Base-by-base conservation (phyloP, 805 yeast species). In the Candida glaebosa region DNA sequence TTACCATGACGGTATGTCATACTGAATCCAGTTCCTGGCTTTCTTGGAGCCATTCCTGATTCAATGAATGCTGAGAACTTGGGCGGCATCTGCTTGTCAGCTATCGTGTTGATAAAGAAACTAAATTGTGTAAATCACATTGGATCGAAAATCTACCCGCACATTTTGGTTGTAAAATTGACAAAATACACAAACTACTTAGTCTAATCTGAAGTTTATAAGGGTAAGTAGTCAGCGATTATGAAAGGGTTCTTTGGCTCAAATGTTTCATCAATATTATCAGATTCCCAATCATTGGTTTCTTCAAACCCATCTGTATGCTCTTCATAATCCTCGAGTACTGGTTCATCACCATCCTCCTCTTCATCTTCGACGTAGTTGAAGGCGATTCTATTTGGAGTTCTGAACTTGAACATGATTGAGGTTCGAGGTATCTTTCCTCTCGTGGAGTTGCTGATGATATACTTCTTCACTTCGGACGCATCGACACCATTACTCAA, bases 341-440 rank as follows among this genome's bases (percentile, higher is more conserved):
- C 37, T 19, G 33, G 18, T 15, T 37, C 15, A 5, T 12, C 22
- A 8, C 20, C 37, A 15, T 37, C 30, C 22, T 38, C 36, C 8
- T 38, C 41, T 6, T 39, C 40, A n/a, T 39, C 43, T 2, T 52
- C 60, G 1, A 56, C 51, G 3, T 65, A 64, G 44, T 60, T 61
- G 42, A 49, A 67, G 1, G 66, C 78, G 26, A 85, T 67, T 41
- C 71, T 58, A 53, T 85, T 85, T 0, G 89, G 89, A 1, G 85
- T 80, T 12, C 71, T 70, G 2, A 75, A 70, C 46, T 75, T 71
- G 10, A 74, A 54, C 6, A 71, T 49, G 6, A 79, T 47, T 1
- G 78, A 73, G 5, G 67, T 56, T 30, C 65, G 56, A 3, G 78
- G 69, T 18, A 86, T 76, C 2, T 67, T 65, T 31, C 72, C 75